These are phyloP conservation scores for Magnusiomyces suaveolens DNA, from an alignment of 1,139 yeast species.

Conservation along the genomic window DNA sequence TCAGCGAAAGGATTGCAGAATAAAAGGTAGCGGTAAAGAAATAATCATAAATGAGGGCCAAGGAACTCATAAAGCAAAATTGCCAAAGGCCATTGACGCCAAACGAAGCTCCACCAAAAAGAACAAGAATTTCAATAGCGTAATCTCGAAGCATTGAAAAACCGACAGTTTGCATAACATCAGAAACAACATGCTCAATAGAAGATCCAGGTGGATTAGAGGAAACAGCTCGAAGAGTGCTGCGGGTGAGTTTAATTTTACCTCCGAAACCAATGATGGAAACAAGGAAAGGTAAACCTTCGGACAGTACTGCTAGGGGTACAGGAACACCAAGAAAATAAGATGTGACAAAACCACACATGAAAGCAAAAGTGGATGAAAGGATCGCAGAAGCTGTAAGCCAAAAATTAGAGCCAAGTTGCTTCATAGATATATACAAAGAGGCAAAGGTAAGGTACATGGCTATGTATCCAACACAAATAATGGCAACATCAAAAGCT, in stretches of 20 bases:
- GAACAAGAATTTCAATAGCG: slow-evolving; percentile 62
- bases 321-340: slow-evolving; percentile 39
- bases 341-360: slow-evolving; percentile 69
- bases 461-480: slow-evolving; percentile 74
- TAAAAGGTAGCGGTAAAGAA: slow-evolving; percentile 72
- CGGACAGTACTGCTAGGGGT: slow-evolving; percentile 68
- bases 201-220: slow-evolving; percentile 18
- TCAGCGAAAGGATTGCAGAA: slow-evolving; percentile 76
- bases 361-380: slow-evolving; percentile 77
- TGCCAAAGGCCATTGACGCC: slow-evolving; percentile 57
- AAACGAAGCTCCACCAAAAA: slow-evolving; percentile 62
- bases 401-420: slow-evolving; percentile 81
- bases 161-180: slow-evolving; percentile 60
- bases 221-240: slow-evolving; percentile 37
- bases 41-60: slow-evolving; percentile 65
- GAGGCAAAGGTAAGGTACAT: slow-evolving; percentile 81
- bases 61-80: slow-evolving; percentile 70
- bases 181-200: slow-evolving; percentile 34
- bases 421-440: slow-evolving; percentile 71
- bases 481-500: slow-evolving; percentile 71
- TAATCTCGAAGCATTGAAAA: slow-evolving; percentile 72
- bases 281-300: slow-evolving; percentile 89
- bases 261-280: slow-evolving; percentile 90
- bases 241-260: slow-evolving; percentile 65
- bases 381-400: slow-evolving; percentile 72